Base-by-base conservation (phyloP, 495 filamentous ascomycete genomes). In the Viridothelium virens region DNA sequence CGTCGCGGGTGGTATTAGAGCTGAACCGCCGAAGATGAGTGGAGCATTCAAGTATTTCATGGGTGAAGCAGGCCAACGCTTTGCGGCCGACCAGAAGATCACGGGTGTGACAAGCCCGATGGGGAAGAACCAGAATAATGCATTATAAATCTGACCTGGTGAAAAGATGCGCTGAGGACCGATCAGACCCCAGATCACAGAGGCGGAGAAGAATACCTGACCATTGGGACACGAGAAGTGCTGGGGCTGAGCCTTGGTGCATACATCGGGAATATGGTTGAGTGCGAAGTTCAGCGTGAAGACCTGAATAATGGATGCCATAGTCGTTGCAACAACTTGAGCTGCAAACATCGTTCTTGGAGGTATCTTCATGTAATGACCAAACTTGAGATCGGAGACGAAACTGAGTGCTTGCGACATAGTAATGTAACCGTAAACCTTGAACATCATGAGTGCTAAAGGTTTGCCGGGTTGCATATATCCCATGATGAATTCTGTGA, bases 311-410 rank as follows among this genome's bases (percentile, higher is more conserved):
- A 94, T 61, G 25, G 87, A 89, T 1, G 88, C 89, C 16, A 95
- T 79, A 65, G 91, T 78, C 0, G 91, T 94, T 36, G 91, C 91
- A 41, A 87, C 80, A 80, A 94, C 87, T 69, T 96, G 91, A 2
- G 92, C 87, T 6, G 79, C 77, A 76, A 95, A 96, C 9, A 95
- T 79, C 64, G 89, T 83, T 9, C 89, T 85, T 0, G 91, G 91
- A 25, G 91, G 91, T 61, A 96, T 91, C 75, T 96, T 96, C 91
- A 96, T 95, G 74, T 96, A 95, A 71, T 94, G 89, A 37, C 91
- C 91, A 0, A 96, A 84, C 73, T 96, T 96, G 63, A 96, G 81
- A 72, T 96, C 91, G n/a, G 89, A 84, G 2, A 90, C 86, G 75
- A 94, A 96, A 72, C 91, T 93, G 64, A 94, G 83, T 37, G 90